Base-by-base conservation (phyloP, 192 early-diverging fungal species). In the Podila minutissima region DNA sequence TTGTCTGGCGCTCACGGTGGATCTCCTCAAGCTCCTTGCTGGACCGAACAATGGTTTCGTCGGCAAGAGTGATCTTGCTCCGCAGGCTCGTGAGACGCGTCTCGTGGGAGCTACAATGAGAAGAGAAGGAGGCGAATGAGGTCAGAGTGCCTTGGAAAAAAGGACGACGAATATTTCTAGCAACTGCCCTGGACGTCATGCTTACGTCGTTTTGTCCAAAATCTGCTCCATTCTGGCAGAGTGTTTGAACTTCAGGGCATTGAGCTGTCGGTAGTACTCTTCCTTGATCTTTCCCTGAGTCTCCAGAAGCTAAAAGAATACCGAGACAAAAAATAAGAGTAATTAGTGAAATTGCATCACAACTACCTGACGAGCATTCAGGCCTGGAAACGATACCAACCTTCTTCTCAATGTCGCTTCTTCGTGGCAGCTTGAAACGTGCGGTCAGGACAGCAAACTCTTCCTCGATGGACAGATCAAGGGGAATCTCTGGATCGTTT, bases 391-490 rank as follows among this genome's bases (percentile, higher is more conserved):
- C 1, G 15, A 51, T 51, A 32, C 15, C 13, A 22, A 81, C 71
- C 70, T 81, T 62, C 35, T 69, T 68, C 5, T 72, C 65, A 24
- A 64, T 12, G 17, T 72, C 59, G 57, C 76, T 72, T 17, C 70
- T 66, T 62, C 68, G 59, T 5, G 66, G 58, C 62, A 73, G 20
- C 12, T 31, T 38, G 58, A 49, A 65, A 6, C 62, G 65, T 10
- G 10, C 53, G 28, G 22, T 73, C 20, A 73, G 48, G 3, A 55
- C 62, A n/a, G 57, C 55, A 60, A 81, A 73, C 46, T 81, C 77
- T 59, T 73, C 71, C 12, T 72, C 65, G 29, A 81, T 73, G 10
- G 75, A 79, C 2, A 76, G 48, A 4, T 55, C 69, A 9, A 73
- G 69, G 15, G 22, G 60, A 20, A n/a, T 49, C 22, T 69, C 66